Percentiles rank a stretch among this genome's conserved stretches.
Conservation (phyloP, 257 asterid genomes). For the Plectranthus barbatus region DNA sequence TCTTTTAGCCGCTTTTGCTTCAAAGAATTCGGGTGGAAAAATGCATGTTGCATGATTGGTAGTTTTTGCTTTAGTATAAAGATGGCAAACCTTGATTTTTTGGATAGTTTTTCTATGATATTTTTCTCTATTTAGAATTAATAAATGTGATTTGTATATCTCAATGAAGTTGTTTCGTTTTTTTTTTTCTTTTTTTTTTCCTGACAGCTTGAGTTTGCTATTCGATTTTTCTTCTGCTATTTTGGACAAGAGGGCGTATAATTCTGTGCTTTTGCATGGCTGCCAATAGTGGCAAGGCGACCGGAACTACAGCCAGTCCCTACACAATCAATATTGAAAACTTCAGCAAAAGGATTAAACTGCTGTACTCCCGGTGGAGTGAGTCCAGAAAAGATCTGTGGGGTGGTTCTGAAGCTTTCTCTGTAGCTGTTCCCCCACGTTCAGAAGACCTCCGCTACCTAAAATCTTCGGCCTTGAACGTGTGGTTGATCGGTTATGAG, state of each 20-base stretch:
- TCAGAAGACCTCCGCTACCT: conserved; percentile 43
- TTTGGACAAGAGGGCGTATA: background rate
- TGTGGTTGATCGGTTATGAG: conserved; percentile 49
- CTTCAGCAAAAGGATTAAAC: conserved; percentile 34
- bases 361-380: conserved; percentile 39
- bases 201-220: background rate
- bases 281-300: conserved; percentile 26
- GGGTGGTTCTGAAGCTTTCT: conserved; percentile 38
- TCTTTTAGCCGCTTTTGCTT: too few relatives aligned
- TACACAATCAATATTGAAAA: conserved; percentile 37
- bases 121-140: too few relatives aligned
- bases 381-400: conserved; percentile 34
- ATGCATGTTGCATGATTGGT: too few relatives aligned
- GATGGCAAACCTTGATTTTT: too few relatives aligned
- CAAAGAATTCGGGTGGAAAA: too few relatives aligned
- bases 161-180: background rate
- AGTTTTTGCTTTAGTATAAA: too few relatives aligned
- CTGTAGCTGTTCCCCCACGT: conserved; percentile 43
- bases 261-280: conserved; percentile 22
- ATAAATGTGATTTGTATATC: background rate
- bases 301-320: conserved; percentile 21
- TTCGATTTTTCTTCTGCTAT: too few relatives aligned
- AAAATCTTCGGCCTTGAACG: conserved; percentile 37
- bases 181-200: too few relatives aligned
- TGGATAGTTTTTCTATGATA: too few relatives aligned